phyloP scores from a whole-genome alignment of 208 protist genomes.

The Trypanosomatidae sp. region DNA sequence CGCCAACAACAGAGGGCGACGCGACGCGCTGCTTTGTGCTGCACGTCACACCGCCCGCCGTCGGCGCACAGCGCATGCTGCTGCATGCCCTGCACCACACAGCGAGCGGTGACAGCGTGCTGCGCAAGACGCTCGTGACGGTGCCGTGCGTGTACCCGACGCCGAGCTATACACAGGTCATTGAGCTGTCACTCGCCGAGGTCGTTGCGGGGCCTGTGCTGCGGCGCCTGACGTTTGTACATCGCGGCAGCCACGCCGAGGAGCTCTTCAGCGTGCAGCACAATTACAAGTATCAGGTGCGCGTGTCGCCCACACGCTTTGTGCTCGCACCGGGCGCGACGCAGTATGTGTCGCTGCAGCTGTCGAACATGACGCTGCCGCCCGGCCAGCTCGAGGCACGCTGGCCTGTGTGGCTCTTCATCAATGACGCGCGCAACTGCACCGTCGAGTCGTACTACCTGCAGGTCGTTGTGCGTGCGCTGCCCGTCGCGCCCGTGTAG shows the following conservation, averaged over 20 bases:
- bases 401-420: conserved; percentile 87
- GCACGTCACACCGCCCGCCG: conserved; percentile 52
- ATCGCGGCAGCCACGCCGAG: conserved; percentile 28
- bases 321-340: conserved; percentile 58
- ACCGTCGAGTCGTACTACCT: conserved; percentile 79
- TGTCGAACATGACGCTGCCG: conserved; percentile 60
- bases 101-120: conserved; percentile 12
- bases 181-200: conserved; percentile 63
- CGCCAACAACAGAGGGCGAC: background rate
- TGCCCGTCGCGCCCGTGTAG: too few relatives aligned
- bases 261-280: conserved; percentile 69
- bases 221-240: conserved; percentile 66
- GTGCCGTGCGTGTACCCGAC: conserved; percentile 61
- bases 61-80: conserved; percentile 42
- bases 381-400: conserved; percentile 65
- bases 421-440: conserved; percentile 75
- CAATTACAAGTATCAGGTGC: conserved; percentile 81
- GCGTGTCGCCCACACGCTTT: conserved; percentile 47
- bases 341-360: conserved; percentile 57
- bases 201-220: conserved; percentile 41
- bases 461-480: conserved; percentile 63
- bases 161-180: conserved; percentile 64
- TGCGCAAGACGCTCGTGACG: conserved; percentile 66
- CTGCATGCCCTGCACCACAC: conserved; percentile 49
- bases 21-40: conserved; percentile 36